Base-by-base conservation (phyloP, 352 stramenopile species). In the Globisporangium uncinulatum region DNA sequence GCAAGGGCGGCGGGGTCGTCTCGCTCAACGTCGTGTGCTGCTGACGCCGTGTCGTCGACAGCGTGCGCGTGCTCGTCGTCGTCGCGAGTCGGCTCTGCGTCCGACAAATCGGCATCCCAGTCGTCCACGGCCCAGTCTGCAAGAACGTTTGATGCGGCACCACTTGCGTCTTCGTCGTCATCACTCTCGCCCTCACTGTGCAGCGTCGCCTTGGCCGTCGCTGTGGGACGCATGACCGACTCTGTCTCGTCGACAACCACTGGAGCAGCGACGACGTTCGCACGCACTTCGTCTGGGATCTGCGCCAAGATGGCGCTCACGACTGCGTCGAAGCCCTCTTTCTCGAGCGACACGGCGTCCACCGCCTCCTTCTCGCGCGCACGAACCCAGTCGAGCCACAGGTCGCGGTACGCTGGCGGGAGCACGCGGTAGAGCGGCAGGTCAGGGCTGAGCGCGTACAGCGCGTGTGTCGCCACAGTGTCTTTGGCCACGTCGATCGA, bases 401-500 rank as follows among this genome's bases (percentile, higher is more conserved):
- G 73, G 4, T 89, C 77, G 8, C 87, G 83, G 57, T 96, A 97
- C 17, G 71, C n/a, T 3, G 86, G 87, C 2, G 92, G 91, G 31
- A 98, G 74, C 46, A 97, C 73, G 14, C 77, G 79, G 66, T 98
- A 95, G 2, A 98, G 65, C 29, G 86, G 89, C 31, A 97, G 63
- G 14, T 87, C 73, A 0, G 89, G 77, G 45, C 80, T 79, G 39
- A 97, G 73, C 41, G 76, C 71, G 69, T 97, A 98, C n/a, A 98
- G 65, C 10, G 86, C 87, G 34, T 84, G 75, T 11, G 83, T 93
- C 34, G 91, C 76, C 6, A 97, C 68, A 0, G 71, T 63, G 60
- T 92, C 83, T 49, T 92, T 93, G 4, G 81, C 79, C 29, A 87
- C 74, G 21, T 85, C 76, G 48, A 87, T 87, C 10, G 81, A 76